These are phyloP conservation scores for Rhodomyrtus psidioides DNA, from an alignment of 441 rosid species.

Conservation along the genomic window DNA sequence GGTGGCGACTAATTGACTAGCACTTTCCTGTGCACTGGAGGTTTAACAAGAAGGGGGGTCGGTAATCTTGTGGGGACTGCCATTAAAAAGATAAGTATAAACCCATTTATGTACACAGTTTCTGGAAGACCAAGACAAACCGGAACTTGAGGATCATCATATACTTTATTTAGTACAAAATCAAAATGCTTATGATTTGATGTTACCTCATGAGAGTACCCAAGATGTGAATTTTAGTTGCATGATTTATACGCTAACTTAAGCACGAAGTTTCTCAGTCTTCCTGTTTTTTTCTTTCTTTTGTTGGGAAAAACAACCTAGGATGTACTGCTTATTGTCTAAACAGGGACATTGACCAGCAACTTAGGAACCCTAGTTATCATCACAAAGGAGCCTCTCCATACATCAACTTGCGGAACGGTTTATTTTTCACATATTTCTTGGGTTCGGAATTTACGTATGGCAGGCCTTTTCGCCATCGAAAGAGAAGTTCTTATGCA, in stretches of 20 bases:
- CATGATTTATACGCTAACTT: not conserved
- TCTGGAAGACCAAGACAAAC: not conserved
- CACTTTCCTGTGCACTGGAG: not conserved
- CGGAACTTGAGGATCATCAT: not conserved
- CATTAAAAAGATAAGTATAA: not conserved
- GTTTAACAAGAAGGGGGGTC: not conserved
- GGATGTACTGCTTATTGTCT: not conserved
- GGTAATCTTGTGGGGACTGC: not conserved
- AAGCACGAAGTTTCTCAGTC: not conserved
- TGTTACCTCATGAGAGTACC: not conserved
- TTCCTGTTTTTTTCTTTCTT: not conserved
- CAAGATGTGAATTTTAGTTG: not conserved
- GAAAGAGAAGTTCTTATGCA: not conserved
- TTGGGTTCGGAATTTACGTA: not conserved
- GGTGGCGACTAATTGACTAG: not conserved
- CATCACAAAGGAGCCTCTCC: not conserved
- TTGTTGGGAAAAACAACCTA: not conserved
- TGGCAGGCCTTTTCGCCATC: not conserved
- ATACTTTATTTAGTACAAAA: too few species aligned
- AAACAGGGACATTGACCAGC: not conserved
- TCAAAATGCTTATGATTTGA: not conserved
- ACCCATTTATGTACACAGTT: too few species aligned
- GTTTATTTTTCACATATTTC: not conserved
- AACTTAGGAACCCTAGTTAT: not conserved
- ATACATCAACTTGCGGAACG: not conserved